Conservation (phyloP, 1,284 basidiomycete genomes). For the Pyrrhoderma lamaoense region DNA sequence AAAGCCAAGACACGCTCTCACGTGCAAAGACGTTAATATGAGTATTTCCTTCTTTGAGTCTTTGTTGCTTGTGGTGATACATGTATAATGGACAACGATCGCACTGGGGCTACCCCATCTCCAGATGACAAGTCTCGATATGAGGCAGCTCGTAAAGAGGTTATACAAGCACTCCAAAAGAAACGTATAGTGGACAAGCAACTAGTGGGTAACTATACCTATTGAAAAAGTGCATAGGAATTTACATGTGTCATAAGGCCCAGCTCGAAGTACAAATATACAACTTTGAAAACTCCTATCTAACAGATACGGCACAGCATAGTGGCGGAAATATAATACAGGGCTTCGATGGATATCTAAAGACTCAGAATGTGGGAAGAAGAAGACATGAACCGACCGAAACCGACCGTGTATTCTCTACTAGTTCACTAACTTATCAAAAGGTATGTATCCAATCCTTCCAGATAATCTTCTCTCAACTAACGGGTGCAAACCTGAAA, state of each 20-base stretch:
- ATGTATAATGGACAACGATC: not conserved
- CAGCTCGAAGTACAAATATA: constrained; percentile 68
- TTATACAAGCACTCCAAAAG: constrained; percentile 60
- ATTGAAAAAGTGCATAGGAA: not conserved
- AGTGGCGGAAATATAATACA: constrained; percentile 78
- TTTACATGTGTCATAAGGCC: constrained; percentile 36
- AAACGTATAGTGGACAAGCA: constrained; percentile 67
- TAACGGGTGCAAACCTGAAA: not conserved
- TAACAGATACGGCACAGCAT: constrained; percentile 64
- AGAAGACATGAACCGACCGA: constrained; percentile 69
- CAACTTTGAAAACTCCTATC: constrained; percentile 62
- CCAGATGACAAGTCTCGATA: constrained; percentile 61
- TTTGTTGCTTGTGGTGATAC: not conserved
- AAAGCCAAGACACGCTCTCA: too few relatives aligned
- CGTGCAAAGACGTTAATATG: too few relatives aligned
- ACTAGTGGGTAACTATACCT: constrained; percentile 40
- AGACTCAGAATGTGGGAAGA: constrained; percentile 58
- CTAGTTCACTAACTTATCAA: constrained; percentile 63
- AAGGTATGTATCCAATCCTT: constrained; percentile 45
- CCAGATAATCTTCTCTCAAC: not conserved
- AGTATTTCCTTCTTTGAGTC: too few relatives aligned
- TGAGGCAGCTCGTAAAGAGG: constrained; percentile 63
- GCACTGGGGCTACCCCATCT: constrained; percentile 27
- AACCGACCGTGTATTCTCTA: constrained; percentile 72
- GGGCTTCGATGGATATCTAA: constrained; percentile 77